Percentiles rank a stretch among this genome's conserved stretches.
Evolutionary conservation across 257 asterid species (phyloP).

Genomic region (Avicennia marina): DNA sequence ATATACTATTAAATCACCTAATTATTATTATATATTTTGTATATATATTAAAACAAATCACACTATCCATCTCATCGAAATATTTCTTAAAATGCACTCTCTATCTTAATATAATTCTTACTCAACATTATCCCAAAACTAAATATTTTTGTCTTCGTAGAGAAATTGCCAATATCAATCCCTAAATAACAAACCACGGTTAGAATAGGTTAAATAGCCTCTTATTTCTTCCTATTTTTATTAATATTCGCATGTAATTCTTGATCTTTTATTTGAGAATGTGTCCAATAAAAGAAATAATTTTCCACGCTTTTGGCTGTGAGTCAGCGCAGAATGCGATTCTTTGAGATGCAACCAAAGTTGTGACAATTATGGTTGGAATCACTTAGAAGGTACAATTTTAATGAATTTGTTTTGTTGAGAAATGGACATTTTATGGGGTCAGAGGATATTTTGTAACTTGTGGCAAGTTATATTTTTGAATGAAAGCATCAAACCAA

Average conservation of each 20-base stretch:
- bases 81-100: too few relatives aligned
- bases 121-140: too few relatives aligned
- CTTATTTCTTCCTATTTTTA: slow-evolving; percentile 10
- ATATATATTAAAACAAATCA: too few relatives aligned
- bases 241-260: not conserved
- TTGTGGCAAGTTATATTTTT: slow-evolving; percentile 8
- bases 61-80: too few relatives aligned
- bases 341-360: slow-evolving; percentile 18
- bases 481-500: not conserved
- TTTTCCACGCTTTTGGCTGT: slow-evolving; percentile 25
- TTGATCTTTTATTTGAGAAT: not conserved
- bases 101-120: too few relatives aligned
- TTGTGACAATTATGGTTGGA: slow-evolving; percentile 30
- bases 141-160: too few relatives aligned
- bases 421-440: slow-evolving; percentile 15
- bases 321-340: slow-evolving; percentile 10
- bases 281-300: slow-evolving; percentile 12
- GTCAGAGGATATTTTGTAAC: slow-evolving; percentile 21
- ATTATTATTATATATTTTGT: too few relatives aligned
- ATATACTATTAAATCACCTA: too few relatives aligned
- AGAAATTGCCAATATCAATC: too few relatives aligned
- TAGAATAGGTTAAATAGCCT: not conserved
- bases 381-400: slow-evolving; percentile 21
- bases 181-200: not conserved
- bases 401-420: slow-evolving; percentile 14